Base-by-base conservation (phyloP, 352 stramenopile genomes). In the Aphanomyces stellatus region DNA sequence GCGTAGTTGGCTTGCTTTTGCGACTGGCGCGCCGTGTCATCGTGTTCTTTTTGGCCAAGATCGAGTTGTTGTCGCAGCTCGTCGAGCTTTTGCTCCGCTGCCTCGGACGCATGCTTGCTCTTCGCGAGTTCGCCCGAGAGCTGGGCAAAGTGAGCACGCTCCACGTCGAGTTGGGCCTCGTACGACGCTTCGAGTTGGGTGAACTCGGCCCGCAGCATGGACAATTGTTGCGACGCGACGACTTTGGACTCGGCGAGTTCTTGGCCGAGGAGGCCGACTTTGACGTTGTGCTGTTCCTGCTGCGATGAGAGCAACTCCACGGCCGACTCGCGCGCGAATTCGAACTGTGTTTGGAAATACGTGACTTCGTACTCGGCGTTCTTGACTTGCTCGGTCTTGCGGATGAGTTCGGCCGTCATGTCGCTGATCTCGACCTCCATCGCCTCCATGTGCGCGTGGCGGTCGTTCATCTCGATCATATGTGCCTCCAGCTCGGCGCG, bases 331-430 rank as follows among this genome's bases (percentile, higher is more conserved):
- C 51, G 57, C 30, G 42, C 35, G 31, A 37, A 37, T 46, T 46
- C 10, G 15, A 65, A 27, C 13, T 51, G n/a, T 5, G 42, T 51
- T 24, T 51, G 42, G 8, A 51, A 22, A 51, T 22, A 51, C 8
- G 42, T 24, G 35, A 66, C 41, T 27, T 60, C 43, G 53, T 27
- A 46, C 28, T 69, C 41, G 30, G 43, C 59, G 24, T 46, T 33
- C 28, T 53, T 78, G 31, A 91, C 85, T 35, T 87, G 80, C 59
- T 90, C 79, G 22, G 80, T 78, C 53, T 91, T 90, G 13, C 69
- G 78, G 43, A 91, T 89, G 56, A 91, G 53, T 61, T 93, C 81
- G 40, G 91, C 82, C 4, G 77, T 80, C 80, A 91, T 90, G 40
- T 90, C 81, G 0, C 71, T 78, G 65, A 93, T 82, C 53, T 91